A percentile compares a stretch with the other conserved stretches of the same genome.
phyloP scores from a whole-genome alignment of 2,329 filamentous ascomycete genomes.

The Parastagonospora nodorum region DNA sequence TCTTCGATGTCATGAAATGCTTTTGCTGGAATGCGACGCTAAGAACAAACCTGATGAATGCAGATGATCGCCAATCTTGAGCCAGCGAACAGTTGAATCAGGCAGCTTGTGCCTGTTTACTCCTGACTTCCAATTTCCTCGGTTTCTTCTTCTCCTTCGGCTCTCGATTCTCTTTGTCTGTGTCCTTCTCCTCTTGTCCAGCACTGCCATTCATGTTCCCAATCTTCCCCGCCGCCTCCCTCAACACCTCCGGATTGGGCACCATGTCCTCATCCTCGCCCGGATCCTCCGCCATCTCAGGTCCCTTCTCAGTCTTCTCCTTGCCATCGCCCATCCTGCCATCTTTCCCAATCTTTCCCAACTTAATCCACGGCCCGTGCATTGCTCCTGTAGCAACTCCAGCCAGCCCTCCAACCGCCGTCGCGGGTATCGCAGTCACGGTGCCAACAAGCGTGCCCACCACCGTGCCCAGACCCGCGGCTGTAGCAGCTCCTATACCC shows the following conservation, averaged over 20 bases:
- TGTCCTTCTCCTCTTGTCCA: slow-evolving; percentile 4
- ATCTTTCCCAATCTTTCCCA: slow-evolving; percentile 29
- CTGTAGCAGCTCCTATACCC: slow-evolving; percentile 50
- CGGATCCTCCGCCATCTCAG: slow-evolving; percentile 7
- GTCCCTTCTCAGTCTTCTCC: slow-evolving; percentile 7
- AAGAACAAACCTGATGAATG: too few species aligned
- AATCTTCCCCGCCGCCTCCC: slow-evolving; percentile 7
- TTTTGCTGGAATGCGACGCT: not conserved
- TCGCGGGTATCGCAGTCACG: slow-evolving; percentile 48
- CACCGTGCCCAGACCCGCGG: slow-evolving; percentile 49
- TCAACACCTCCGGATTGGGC: slow-evolving; percentile 5
- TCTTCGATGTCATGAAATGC: too few species aligned
- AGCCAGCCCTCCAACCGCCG: slow-evolving; percentile 47
- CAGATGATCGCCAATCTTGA: not conserved
- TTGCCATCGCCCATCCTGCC: slow-evolving; percentile 13
- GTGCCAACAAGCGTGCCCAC: slow-evolving; percentile 49
- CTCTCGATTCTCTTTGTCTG: slow-evolving; percentile 3
- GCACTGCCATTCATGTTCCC: slow-evolving; percentile 6
- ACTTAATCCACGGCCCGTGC: slow-evolving; percentile 51
- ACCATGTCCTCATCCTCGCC: slow-evolving; percentile 5
- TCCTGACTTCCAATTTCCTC: slow-evolving; percentile 35
- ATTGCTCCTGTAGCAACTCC: slow-evolving; percentile 49
- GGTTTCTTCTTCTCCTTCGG: slow-evolving; percentile 24
- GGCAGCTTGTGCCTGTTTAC: slow-evolving; percentile 11
- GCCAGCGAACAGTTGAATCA: not conserved